Base-by-base conservation (phyloP, 2,329 filamentous ascomycete species). In the Saccharata proteae region DNA sequence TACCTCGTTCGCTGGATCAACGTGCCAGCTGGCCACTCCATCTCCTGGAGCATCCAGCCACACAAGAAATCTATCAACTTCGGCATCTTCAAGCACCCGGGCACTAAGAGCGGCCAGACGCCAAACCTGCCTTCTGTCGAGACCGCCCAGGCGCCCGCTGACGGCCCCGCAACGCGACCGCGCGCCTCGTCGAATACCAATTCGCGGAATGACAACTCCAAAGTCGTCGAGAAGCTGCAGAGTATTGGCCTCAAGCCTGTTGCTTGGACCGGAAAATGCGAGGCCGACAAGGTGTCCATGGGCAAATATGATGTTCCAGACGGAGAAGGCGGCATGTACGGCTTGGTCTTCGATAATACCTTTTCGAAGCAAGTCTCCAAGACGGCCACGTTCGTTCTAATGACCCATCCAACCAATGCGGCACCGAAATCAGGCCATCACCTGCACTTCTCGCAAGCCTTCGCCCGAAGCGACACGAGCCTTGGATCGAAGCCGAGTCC, bases 51-150 rank as follows among this genome's bases (percentile, higher is more conserved):
- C 49, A 74, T 98, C 22, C 86, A 96, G 52, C 90, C 90, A 25
- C 85, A 96, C 57, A 96, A 93, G 64, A 96, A 94, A 62, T 94
- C 88, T 37, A 80, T 98, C 58, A 94, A 96, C 61, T 93, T 98
- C 55, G 90, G 86, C 51, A 80, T 98, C 49, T 92, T 98, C 59
- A 96, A 94, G 55, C 90, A 96, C 55, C 88, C 90, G 2, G 85
- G 86, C 43, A 77, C 71, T 36, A 74, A 73, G 38, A 66, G 66
- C 42, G 65, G 71, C 39, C 39, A 42, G 12, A 39, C 49, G 18
- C 43, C 53, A 16, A 43, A 57, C 53, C 38, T 64, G 51, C 37
- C 52, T 25, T 41, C 51, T 13, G 42, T 48, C 29, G 43, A 46
- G 11, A 43, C 41, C 1, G 46, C 50, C 26, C 29, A 47, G n/a